Base-by-base conservation (phyloP, 768 basidiomycete species). In the Leucocoprinus birnbaumii region DNA sequence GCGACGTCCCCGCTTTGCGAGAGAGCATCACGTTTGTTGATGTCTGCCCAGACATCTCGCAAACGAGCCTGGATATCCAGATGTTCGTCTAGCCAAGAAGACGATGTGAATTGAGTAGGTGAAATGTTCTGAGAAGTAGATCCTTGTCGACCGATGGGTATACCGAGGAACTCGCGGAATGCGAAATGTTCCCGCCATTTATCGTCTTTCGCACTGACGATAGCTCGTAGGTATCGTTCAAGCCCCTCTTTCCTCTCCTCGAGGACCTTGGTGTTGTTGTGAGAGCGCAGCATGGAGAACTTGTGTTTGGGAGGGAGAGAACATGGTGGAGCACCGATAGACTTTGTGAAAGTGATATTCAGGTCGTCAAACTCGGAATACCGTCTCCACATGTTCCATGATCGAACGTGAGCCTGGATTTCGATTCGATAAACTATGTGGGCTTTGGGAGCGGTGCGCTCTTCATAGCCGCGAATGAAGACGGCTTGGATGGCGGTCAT, bases 331-430 rank as follows among this genome's bases (percentile, higher is more conserved):
- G 86, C 71, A n/a, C 84, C 80, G 14, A 86, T 86, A n/a, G 82
- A 82, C 65, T 88, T 86, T 24, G 80, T 79, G 62, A 97, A 83
- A 63, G 94, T 89, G 7, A 81, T 80, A 68, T 95, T 82, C 6
- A 98, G 84, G 62, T 91, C 86, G 65, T 82, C 85, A 72, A 98
- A 98, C 72, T 97, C 94, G 41, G 92, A 94, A 73, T 98, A 98
- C 48, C 96, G 89, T 55, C 89, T 79, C 85, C 89, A 91, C 79
- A 97, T 90, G 55, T 88, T 84, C 94, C 95, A 98, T 66, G 91
- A 87, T 58, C 91, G 86, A 25, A 94, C 90, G 53, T 91, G 85
- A 5, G 93, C 93, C 61, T 89, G 84, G 62, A 98, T 85, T 63
- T 87, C 81, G 66, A 96, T 89, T 58, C 79, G 79, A 73, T 88